Evolutionary conservation across 148 eudicot species (phyloP).

Genomic region (Euryodendron excelsum): DNA sequence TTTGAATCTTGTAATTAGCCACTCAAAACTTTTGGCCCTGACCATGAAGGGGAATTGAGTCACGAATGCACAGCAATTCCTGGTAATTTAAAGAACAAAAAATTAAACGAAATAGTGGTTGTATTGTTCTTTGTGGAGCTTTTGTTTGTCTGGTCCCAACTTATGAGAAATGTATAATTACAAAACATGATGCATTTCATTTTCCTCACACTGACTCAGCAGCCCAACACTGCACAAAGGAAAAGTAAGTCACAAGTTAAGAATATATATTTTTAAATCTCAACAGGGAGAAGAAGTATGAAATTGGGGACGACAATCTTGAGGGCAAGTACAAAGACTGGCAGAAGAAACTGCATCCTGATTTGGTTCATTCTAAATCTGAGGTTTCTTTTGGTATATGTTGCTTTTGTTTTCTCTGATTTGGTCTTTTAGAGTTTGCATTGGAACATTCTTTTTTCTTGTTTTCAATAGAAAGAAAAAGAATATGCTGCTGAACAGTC

Average conservation of each 20-base stretch:
- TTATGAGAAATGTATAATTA: background rate
- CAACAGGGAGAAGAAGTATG: constrained; percentile 60
- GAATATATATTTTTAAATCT: background rate
- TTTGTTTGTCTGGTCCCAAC: too few relatives aligned
- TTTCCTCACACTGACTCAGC: background rate
- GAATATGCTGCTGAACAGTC: constrained; percentile 95
- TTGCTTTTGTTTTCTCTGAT: constrained; percentile 3
- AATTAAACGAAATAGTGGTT: background rate
- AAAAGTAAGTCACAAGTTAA: background rate
- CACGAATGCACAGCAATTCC: background rate
- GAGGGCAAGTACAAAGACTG: constrained; percentile 81
- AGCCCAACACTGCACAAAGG: background rate
- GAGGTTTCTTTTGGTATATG: constrained; percentile 40
- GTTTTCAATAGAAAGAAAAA: constrained; percentile 51
- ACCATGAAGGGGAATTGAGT: background rate
- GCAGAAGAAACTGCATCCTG: constrained; percentile 97
- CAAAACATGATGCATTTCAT: too few relatives aligned
- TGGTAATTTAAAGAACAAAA: background rate
- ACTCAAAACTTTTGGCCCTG: background rate
- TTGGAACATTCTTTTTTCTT: constrained; percentile 11
- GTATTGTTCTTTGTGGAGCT: background rate
- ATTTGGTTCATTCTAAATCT: constrained; percentile 83
- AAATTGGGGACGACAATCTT: constrained; percentile 48
- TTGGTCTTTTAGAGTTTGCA: background rate
- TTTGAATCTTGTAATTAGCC: background rate